phyloP scores from a whole-genome alignment of 78 protist species.

The Dictyostelium brefeldianum region DNA sequence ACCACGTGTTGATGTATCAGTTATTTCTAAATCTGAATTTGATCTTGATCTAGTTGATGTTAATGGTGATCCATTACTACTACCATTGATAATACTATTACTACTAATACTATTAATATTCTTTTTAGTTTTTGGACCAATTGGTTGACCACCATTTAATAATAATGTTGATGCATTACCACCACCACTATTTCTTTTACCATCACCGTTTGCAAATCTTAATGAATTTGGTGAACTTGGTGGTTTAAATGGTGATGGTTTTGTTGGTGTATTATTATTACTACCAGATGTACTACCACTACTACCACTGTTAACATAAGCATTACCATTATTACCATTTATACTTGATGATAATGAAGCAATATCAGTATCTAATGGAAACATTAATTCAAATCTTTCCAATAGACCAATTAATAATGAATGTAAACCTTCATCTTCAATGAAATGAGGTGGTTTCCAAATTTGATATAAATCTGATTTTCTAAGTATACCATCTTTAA shows the following conservation, averaged over 20 bases:
- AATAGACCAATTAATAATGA: constrained; percentile 45
- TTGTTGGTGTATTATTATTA: not conserved
- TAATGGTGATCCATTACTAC: constrained; percentile 14
- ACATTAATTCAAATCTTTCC: constrained; percentile 82
- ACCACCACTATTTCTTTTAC: not conserved
- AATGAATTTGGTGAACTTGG: constrained; percentile 1
- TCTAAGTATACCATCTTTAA: constrained; percentile 71
- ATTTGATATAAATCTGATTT: constrained; percentile 58
- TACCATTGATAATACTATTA: too few species aligned
- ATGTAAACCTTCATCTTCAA: constrained; percentile 77
- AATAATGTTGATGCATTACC: not conserved
- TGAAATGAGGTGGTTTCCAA: constrained; percentile 76
- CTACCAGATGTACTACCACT: not conserved
- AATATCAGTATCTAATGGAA: constrained; percentile 37
- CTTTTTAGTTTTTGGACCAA: not conserved
- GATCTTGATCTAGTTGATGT: constrained; percentile 10
- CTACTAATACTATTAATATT: not conserved
- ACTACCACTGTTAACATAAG: not conserved
- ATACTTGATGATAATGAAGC: not conserved
- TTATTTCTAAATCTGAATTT: constrained; percentile 22
- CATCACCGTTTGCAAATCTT: constrained; percentile 8
- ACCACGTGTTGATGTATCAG: not conserved
- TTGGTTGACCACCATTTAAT: not conserved
- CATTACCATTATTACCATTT: constrained; percentile 17
- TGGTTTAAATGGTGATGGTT: constrained; percentile 13